Base-by-base conservation (phyloP, 768 basidiomycete genomes). In the Amanita rubescens region DNA sequence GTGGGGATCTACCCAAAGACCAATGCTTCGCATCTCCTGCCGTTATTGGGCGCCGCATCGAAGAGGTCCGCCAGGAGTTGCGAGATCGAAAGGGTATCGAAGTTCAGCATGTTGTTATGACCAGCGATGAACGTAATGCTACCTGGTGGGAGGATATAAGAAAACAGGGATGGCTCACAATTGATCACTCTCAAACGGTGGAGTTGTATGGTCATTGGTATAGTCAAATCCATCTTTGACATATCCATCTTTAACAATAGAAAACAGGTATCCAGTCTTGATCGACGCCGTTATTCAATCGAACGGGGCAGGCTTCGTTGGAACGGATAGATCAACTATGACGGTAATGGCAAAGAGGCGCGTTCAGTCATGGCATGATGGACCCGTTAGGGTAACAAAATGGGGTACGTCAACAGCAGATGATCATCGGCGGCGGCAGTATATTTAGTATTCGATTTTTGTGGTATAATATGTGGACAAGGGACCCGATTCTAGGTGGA, bases 281-380 rank as follows among this genome's bases (percentile, higher is more conserved):
- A 75, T 89, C 48, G 87, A 89, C 60, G 84, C 85, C 3, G 81
- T 79, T 8, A 78, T 87, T 53, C 88, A 90, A 60, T 84, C 84
- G 0, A 69, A 68, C 35, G 86, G 81, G 19, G 63, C 72, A 10
- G 88, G 85, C 1, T 84, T 90, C 60, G 78, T 90, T 12, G 88
- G 86, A 8, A 88, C 85, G 1, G 77, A 84, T 57, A 61, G 72
- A 38, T 87, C 85, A 32, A 89, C 87, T 4, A 87, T 87, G 79
- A 81, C 83, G 2, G 69, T 79, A 42, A 58, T 90, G 27, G 84
- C 86, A 5, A 73, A 74, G 17, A 76, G 82, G n/a, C 72, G 88
- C 22, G 84, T 84, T 22, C 69, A 81, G 59, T 77, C 82, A 22
- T 90, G 88, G 88, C 65, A 73, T 3, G 72, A 75, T 47, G 86